phyloP scores from a whole-genome alignment of 2,329 filamentous ascomycete species.

The Alternaria metachromatica region DNA sequence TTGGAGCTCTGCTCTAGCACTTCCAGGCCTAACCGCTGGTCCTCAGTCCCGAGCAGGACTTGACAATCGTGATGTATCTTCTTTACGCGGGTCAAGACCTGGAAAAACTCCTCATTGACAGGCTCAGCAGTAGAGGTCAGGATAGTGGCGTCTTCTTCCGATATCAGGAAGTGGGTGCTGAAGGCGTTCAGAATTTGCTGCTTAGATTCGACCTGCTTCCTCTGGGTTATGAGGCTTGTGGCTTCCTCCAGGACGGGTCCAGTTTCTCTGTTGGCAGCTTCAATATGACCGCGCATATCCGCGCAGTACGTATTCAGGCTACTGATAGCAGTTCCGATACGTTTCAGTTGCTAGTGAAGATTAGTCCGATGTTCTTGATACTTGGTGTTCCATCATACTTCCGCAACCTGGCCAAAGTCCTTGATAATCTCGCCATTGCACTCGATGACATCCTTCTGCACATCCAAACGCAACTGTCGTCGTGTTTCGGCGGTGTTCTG shows the following conservation, averaged over 20 bases:
- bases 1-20: slow-evolving; percentile 91
- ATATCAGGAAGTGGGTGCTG: slow-evolving; percentile 80
- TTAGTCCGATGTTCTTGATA: slow-evolving; percentile 29
- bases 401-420: slow-evolving; percentile 88
- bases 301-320: slow-evolving; percentile 80
- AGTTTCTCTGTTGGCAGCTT: slow-evolving; percentile 76
- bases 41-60: slow-evolving; percentile 85
- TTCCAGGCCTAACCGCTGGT: slow-evolving; percentile 85
- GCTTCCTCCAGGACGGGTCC: slow-evolving; percentile 79
- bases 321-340: slow-evolving; percentile 79
- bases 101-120: slow-evolving; percentile 85
- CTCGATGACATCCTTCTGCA: slow-evolving; percentile 91
- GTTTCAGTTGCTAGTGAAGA: slow-evolving; percentile 74
- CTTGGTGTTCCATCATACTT: slow-evolving; percentile 49
- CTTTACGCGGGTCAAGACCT: slow-evolving; percentile 77
- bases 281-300: slow-evolving; percentile 79
- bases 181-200: slow-evolving; percentile 80
- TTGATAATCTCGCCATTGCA: slow-evolving; percentile 88
- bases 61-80: slow-evolving; percentile 89
- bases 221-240: slow-evolving; percentile 73
- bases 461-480: slow-evolving; percentile 77
- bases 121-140: slow-evolving; percentile 81
- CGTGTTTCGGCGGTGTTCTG: slow-evolving; percentile 79
- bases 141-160: slow-evolving; percentile 77
- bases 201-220: slow-evolving; percentile 77